These are phyloP conservation scores for Leccinum huronense DNA, from an alignment of 1,284 basidiomycete species.

Conservation along the genomic window DNA sequence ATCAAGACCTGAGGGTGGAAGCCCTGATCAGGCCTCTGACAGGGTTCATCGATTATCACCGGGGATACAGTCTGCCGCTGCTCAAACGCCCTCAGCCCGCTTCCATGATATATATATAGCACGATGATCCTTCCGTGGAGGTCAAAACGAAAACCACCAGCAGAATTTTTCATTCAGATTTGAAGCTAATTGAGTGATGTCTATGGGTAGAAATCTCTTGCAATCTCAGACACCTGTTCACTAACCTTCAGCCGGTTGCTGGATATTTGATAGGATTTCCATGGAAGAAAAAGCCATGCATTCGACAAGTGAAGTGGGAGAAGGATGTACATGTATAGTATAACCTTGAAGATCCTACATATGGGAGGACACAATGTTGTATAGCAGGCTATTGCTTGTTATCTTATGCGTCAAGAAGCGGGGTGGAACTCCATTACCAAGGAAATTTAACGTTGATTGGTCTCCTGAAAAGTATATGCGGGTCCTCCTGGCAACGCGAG, in stretches of 20 bases:
- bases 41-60: conserved; percentile 1
- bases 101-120: neutral
- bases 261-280: conserved; percentile 10
- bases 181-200: conserved; percentile 17
- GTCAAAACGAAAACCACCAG: conserved; percentile 2
- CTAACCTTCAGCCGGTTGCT: neutral
- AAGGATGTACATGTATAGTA: conserved; percentile 13
- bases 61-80: conserved; percentile 6
- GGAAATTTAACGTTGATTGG: conserved; percentile 41
- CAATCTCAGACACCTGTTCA: conserved; percentile 6
- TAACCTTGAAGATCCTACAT: conserved; percentile 5
- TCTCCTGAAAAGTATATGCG: conserved; percentile 5
- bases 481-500: conserved; percentile 4
- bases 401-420: conserved; percentile 5
- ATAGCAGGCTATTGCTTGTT: neutral
- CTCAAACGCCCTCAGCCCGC: conserved; percentile 7
- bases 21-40: neutral
- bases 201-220: neutral
- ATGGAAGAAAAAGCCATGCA: conserved; percentile 7
- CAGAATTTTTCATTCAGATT: neutral
- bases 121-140: conserved; percentile 6
- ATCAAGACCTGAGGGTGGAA: neutral
- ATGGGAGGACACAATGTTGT: conserved; percentile 4
- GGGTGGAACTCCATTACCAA: conserved; percentile 60
- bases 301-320: conserved; percentile 2